phyloP scores from a whole-genome alignment of 345 rosid genomes.

The Brassica nigra region DNA sequence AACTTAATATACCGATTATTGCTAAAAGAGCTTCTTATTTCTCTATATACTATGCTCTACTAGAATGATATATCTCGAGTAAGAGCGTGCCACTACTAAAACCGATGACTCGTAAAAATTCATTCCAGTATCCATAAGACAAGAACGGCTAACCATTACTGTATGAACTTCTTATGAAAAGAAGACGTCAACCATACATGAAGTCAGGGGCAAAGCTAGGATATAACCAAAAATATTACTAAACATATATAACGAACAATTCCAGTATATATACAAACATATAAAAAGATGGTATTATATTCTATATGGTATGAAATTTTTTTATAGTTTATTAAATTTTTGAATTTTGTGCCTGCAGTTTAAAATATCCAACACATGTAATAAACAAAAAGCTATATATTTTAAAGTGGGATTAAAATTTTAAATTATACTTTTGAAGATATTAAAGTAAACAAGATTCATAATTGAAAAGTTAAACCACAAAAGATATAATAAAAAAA shows the following conservation, averaged over 20 bases:
- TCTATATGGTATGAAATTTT: no score
- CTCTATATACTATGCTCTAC: background rate
- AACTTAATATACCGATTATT: background rate
- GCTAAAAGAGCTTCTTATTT: background rate
- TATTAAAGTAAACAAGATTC: background rate
- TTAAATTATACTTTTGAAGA: background rate
- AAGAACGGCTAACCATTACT: background rate
- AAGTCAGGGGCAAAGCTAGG: no score
- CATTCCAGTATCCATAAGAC: background rate
- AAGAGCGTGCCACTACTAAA: background rate
- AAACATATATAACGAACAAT: no score
- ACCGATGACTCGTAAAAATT: background rate
- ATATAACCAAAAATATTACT: no score
- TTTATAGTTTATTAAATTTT: no score
- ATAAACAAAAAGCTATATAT: background rate
- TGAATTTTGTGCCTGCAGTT: background rate
- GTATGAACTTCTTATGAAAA: background rate
- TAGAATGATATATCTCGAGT: background rate
- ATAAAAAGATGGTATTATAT: no score
- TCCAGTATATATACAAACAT: no score
- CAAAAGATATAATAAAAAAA: no score
- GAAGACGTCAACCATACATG: background rate
- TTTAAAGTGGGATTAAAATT: no score
- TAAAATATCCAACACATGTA: background rate
- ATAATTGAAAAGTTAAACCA: background rate